Conservation (phyloP, 1,139 yeast species). For the Geotrichum candidum region DNA sequence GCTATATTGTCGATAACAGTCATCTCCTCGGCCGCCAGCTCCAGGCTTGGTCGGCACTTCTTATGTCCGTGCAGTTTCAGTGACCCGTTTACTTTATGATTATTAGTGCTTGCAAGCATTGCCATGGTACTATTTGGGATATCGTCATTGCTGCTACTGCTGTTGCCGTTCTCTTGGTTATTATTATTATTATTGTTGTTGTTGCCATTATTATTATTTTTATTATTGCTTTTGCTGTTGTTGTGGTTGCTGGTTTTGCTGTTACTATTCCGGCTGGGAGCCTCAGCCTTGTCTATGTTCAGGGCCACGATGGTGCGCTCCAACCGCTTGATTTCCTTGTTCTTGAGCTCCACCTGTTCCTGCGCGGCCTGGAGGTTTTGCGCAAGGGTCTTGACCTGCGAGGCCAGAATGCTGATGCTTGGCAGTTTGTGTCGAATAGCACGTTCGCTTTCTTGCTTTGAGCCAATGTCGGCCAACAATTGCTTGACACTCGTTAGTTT, state of each 20-base stretch:
- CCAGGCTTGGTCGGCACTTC: neutral
- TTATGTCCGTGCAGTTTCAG: neutral
- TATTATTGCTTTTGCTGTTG: neutral
- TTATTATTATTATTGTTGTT: neutral
- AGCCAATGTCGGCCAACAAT: slow-evolving; percentile 31
- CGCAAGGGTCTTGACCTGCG: neutral
- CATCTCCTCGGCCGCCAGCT: neutral
- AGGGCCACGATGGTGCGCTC: neutral
- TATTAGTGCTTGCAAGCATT: neutral
- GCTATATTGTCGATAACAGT: neutral
- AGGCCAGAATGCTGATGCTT: neutral
- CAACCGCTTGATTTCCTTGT: neutral
- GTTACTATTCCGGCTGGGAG: neutral
- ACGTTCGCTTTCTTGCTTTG: slow-evolving; percentile 20
- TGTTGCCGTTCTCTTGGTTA: neutral
- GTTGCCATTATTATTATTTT: neutral
- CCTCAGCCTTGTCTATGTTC: neutral
- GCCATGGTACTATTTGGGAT: neutral
- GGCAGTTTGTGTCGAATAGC: neutral
- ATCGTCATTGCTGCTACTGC: neutral
- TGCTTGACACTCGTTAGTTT: slow-evolving; percentile 41
- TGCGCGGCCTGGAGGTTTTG: neutral
- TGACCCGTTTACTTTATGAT: neutral
- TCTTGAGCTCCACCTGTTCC: neutral
- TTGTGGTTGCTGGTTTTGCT: neutral